Percentiles rank a stretch among this genome's conserved stretches.
These are phyloP conservation scores for Blastocladiella britannica DNA, from an alignment of 192 early-diverging fungal genomes.

Conservation along the genomic window DNA sequence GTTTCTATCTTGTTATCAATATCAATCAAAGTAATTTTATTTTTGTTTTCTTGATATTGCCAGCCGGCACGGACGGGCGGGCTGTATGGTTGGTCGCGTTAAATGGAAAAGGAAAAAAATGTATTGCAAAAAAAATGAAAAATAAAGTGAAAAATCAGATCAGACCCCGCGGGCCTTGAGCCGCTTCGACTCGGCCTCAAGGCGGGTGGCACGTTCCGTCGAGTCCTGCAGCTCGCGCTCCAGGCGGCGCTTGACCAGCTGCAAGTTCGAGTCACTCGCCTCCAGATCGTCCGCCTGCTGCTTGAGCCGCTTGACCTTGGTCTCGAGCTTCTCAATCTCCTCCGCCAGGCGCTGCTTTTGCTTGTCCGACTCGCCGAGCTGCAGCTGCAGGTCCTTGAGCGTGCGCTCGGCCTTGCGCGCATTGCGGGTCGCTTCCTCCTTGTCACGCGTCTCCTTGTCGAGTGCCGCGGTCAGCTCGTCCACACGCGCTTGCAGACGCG, in stretches of 20 bases:
- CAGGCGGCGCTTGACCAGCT: conserved; percentile 43
- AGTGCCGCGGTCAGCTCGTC: conserved; percentile 30
- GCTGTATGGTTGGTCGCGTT: too few relatives aligned
- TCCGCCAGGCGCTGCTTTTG: conserved; percentile 38
- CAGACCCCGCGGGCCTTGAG: conserved; percentile 14
- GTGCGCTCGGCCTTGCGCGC: conserved; percentile 38
- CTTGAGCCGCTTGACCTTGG: conserved; percentile 41
- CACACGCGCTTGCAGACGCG: conserved; percentile 33
- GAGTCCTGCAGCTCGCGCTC: conserved; percentile 46
- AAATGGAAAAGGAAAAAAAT: too few relatives aligned
- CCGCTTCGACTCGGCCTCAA: conserved; percentile 18
- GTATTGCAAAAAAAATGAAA: too few relatives aligned
- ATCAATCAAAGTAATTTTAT: too few relatives aligned
- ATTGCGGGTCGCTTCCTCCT: conserved; percentile 18
- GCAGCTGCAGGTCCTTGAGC: conserved; percentile 70
- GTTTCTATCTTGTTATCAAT: neutral
- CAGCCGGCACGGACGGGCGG: too few relatives aligned
- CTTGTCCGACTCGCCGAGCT: conserved; percentile 62
- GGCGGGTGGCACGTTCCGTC: conserved; percentile 22
- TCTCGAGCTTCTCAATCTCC: conserved; percentile 45
- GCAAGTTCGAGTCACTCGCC: conserved; percentile 29
- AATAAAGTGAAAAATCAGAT: neutral
- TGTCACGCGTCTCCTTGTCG: conserved; percentile 13
- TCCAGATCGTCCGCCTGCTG: conserved; percentile 46
- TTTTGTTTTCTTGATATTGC: neutral